Conservation (phyloP, 345 rosid genomes). For the Alliaria petiolata region DNA sequence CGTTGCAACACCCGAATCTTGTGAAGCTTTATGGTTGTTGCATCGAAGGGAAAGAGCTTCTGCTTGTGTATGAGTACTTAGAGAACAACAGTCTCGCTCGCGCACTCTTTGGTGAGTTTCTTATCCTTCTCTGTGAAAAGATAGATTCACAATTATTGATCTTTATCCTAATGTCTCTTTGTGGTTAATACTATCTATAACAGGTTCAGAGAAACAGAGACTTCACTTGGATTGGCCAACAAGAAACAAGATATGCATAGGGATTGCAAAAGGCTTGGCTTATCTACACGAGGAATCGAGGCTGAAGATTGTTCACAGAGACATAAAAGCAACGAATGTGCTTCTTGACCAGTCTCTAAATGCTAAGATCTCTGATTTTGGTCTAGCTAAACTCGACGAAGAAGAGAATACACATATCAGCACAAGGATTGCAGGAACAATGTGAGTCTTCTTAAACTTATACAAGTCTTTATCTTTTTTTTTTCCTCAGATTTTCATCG, state of each 20-base stretch:
- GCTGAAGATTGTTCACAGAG: constrained; percentile 67
- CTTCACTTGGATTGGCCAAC: constrained; percentile 59
- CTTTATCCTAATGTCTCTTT: background rate
- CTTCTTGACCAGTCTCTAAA: constrained; percentile 53
- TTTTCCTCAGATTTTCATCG: background rate
- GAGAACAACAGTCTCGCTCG: constrained; percentile 66
- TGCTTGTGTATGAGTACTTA: constrained; percentile 67
- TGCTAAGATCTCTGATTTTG: constrained; percentile 66
- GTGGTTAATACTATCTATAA: background rate
- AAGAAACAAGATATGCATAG: constrained; percentile 58
- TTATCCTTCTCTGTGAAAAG: background rate
- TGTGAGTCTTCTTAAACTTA: constrained; percentile 33
- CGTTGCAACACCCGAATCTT: constrained; percentile 59
- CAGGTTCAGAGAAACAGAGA: constrained; percentile 41
- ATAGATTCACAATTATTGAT: background rate
- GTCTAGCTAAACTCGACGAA: constrained; percentile 65
- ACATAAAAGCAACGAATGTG: constrained; percentile 68
- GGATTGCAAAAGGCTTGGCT: constrained; percentile 63
- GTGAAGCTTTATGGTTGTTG: constrained; percentile 71
- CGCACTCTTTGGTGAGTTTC: constrained; percentile 52
- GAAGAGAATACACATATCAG: constrained; percentile 69
- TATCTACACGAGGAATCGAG: constrained; percentile 73
- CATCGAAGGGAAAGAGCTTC: constrained; percentile 52
- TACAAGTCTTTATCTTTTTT: constrained; percentile 11
- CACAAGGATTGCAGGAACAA: constrained; percentile 64